Base-by-base conservation (phyloP, 2,329 filamentous ascomycete genomes). In the Aspergillus hiratsukae region DNA sequence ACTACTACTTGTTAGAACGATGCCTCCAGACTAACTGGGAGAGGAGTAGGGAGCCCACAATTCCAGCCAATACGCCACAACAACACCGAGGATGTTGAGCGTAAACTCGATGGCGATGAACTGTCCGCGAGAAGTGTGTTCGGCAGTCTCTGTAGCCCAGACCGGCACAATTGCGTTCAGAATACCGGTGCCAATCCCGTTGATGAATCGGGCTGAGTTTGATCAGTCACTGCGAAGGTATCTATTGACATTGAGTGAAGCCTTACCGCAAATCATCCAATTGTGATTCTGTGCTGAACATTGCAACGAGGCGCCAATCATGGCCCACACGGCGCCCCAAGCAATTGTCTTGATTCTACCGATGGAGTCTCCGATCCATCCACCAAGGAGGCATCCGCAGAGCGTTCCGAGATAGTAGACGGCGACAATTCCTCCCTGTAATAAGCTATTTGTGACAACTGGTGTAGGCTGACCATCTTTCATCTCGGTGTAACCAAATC, bases 71-170 rank as follows among this genome's bases (percentile, higher is more conserved):
- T 88, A 88, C 3, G 81, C 73, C 37, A 86, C 76, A 21, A 86
- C 82, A 0, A 89, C 85, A 64, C 87, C 87, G 49, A 88, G 84
- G 58, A 89, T 89, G 66, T 90, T 90, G 8, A 89, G 71, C 0
- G 86, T 89, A 60, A 90, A 90, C 64, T 90, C 87, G 53, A 88
- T 85, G 9, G 86, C 84, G 55, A 90, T 83, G 60, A 88, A 88
- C 49, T 85, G 80, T 5, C 88, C 88, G 43, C 88, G 81, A 2
- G 83, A 85, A 0, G 81, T 88, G 64, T 89, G 84, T 41, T 87
- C 82, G 0, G 85, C 83, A 0, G 84, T 87, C 70, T 89, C 87
- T 0, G 87, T 87, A 0, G 86, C 85, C 85, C 85, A 89, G 3
- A 88, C 86, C 0, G 87, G 87, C 0, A 87, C 82, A 59, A 89